Base-by-base conservation (phyloP, 345 rosid species). In the Syzygium aqueum region DNA sequence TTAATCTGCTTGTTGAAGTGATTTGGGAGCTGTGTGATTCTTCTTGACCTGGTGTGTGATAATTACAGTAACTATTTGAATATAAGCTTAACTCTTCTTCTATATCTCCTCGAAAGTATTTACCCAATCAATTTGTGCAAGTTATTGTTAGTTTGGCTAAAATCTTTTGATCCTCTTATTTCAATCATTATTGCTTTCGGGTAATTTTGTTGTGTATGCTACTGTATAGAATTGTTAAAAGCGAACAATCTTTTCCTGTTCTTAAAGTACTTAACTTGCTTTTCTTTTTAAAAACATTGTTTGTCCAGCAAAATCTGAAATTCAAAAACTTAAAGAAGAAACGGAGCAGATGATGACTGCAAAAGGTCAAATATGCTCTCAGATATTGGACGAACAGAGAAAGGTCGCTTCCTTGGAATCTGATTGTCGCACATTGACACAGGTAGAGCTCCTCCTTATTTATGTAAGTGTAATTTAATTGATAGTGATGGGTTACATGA, bases 281-380 rank as follows among this genome's bases (percentile, higher is more conserved):
- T 80, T 51, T 83, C n/a, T 5, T 23, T 46, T 6, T 6, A 43
- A 5, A 27, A 14, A 50, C 8, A 4, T 65, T 65, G 46, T 33
- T 84, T 85, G 87, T 86, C 90, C 92, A 97, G 98, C 91, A 73
- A 94, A 92, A 89, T 90, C 92, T 46, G 92, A 91, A 49, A 52
- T 86, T 49, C 89, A 86, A 89, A 89, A 90, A 87, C 89, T 95
- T 12, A 89, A 87, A 86, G 95, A 91, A 88, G 97, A 93, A 65
- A 84, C 85, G 17, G 96, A 93, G 86, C 88, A 91, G 91, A 91
- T 92, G 94, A 82, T 89, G 82, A 92, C 89, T 89, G 90, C 9
- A 5, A 97, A 92, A 93, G 97, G 94, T 51, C 86, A 90, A 78
- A 88, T 94, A 86, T 93, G 98, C 91, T 90, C 95, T 11, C 91